Evolutionary conservation across 2,329 filamentous ascomycete genomes (phyloP).

Genomic region (Fusarium xylarioides): DNA sequence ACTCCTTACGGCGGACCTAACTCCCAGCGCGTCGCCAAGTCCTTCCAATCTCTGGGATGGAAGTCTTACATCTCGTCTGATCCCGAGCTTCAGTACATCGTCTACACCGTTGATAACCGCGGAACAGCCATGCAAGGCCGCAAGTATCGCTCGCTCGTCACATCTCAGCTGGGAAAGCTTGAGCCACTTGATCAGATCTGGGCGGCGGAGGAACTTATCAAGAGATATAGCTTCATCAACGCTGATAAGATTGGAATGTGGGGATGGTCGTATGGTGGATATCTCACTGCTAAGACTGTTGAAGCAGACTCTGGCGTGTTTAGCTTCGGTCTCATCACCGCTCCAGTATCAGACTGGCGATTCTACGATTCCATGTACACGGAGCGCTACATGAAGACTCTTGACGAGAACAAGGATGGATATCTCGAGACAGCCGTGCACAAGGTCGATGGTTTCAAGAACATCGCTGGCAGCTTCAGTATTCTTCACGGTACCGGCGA

Average conservation of each 20-base stretch:
- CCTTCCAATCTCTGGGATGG: slow-evolving; percentile 65
- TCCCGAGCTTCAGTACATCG: slow-evolving; percentile 72
- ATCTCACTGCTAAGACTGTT: slow-evolving; percentile 71
- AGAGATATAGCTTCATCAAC: slow-evolving; percentile 64
- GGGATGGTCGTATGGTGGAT: slow-evolving; percentile 76
- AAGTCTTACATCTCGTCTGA: slow-evolving; percentile 72
- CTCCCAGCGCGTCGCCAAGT: slow-evolving; percentile 68
- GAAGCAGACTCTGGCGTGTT: slow-evolving; percentile 70
- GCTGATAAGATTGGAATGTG: slow-evolving; percentile 69
- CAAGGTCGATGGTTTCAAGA: slow-evolving; percentile 68
- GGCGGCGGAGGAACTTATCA: slow-evolving; percentile 66
- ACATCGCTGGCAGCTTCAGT: slow-evolving; percentile 66
- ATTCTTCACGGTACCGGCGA: slow-evolving; percentile 74
- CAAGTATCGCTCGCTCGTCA: slow-evolving; percentile 66
- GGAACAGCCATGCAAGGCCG: slow-evolving; percentile 73
- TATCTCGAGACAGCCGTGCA: slow-evolving; percentile 70
- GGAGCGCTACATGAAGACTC: slow-evolving; percentile 76
- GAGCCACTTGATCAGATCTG: slow-evolving; percentile 75
- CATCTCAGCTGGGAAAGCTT: slow-evolving; percentile 67
- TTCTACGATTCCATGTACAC: slow-evolving; percentile 79
- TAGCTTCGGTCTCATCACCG: slow-evolving; percentile 69
- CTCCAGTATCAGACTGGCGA: slow-evolving; percentile 74
- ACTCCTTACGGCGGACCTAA: slow-evolving; percentile 74
- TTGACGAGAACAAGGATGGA: slow-evolving; percentile 63
- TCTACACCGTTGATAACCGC: slow-evolving; percentile 74